phyloP scores from a whole-genome alignment of 1,139 yeast genomes.

The Pichia sp. region DNA sequence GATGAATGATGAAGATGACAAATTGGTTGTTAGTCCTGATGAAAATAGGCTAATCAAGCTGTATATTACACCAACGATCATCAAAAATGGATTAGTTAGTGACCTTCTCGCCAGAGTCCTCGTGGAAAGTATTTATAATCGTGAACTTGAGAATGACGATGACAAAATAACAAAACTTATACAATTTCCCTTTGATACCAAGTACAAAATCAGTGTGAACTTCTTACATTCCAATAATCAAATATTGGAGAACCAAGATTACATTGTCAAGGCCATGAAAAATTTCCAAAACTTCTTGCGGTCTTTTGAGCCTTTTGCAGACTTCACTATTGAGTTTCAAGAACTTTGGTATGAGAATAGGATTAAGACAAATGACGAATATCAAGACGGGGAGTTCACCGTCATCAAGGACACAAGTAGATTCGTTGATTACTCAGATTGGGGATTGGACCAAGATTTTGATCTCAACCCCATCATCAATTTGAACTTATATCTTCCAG shows the following conservation, averaged over 20 bases:
- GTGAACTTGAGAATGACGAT: slow-evolving; percentile 26
- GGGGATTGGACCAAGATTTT: slow-evolving; percentile 54
- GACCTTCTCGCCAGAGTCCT: slow-evolving; percentile 32
- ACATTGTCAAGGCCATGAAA: slow-evolving; percentile 37
- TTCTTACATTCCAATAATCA: slow-evolving; percentile 48
- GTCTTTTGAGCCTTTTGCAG: slow-evolving; percentile 46
- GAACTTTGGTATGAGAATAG: slow-evolving; percentile 52
- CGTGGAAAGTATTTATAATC: slow-evolving; percentile 32
- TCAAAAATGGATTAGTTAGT: slow-evolving; percentile 29
- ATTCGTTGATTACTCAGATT: slow-evolving; percentile 69
- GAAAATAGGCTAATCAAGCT: slow-evolving; percentile 28
- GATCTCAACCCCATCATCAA: slow-evolving; percentile 58
- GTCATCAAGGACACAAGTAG: slow-evolving; percentile 44
- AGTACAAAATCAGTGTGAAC: slow-evolving; percentile 44
- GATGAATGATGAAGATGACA: slow-evolving; percentile 22
- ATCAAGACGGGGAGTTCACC: slow-evolving; percentile 1
- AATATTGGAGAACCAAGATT: slow-evolving; percentile 29
- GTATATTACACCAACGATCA: slow-evolving; percentile 27
- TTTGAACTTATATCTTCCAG: slow-evolving; percentile 61
- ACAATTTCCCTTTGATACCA: slow-evolving; percentile 19
- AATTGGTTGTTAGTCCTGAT: slow-evolving; percentile 32
- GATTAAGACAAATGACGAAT: slow-evolving; percentile 11
- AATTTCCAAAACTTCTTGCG: slow-evolving; percentile 38
- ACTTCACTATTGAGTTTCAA: slow-evolving; percentile 74
- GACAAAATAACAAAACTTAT: slow-evolving; percentile 6